Conservation (phyloP, 148 eudicot genomes). For the Salicornia ramosissima region DNA sequence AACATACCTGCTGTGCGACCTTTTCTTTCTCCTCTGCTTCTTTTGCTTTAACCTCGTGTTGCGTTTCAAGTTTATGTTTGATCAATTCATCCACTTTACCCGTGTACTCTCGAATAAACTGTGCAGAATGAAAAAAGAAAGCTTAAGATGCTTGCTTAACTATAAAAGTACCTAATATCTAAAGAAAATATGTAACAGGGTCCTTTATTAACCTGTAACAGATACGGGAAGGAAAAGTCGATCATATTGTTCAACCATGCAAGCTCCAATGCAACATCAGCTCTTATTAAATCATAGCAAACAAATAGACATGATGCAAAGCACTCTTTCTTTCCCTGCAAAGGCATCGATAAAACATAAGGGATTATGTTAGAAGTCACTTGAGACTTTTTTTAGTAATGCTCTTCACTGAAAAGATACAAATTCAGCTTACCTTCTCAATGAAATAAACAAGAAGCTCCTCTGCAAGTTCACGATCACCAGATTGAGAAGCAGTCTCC, state of each 20-base stretch:
- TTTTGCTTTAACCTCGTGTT: conserved; percentile 69
- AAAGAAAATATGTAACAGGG: neutral
- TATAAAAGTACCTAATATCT: neutral
- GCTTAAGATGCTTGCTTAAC: neutral
- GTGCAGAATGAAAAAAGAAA: conserved; percentile 9
- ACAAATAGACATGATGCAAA: conserved; percentile 96
- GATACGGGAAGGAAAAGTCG: conserved; percentile 96
- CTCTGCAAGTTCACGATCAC: conserved; percentile 96
- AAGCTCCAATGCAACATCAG: conserved; percentile 88
- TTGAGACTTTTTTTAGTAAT: neutral
- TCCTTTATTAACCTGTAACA: conserved; percentile 56
- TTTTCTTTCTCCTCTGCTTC: conserved; percentile 84
- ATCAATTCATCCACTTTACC: conserved; percentile 97
- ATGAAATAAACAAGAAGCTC: conserved; percentile 93
- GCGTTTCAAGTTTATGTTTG: conserved; percentile 74
- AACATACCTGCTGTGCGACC: conserved; percentile 72
- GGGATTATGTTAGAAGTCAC: no score
- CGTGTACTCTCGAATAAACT: conserved; percentile 94
- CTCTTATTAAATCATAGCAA: conserved; percentile 76
- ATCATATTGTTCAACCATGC: conserved; percentile 99
- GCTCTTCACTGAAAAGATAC: neutral
- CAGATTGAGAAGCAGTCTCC: conserved; percentile 99
- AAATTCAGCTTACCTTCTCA: conserved; percentile 53
- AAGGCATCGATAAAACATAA: conserved; percentile 22
- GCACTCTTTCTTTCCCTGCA: conserved; percentile 98